Base-by-base conservation (phyloP, 1,284 basidiomycete genomes). In the Cryptococcus sp. region DNA sequence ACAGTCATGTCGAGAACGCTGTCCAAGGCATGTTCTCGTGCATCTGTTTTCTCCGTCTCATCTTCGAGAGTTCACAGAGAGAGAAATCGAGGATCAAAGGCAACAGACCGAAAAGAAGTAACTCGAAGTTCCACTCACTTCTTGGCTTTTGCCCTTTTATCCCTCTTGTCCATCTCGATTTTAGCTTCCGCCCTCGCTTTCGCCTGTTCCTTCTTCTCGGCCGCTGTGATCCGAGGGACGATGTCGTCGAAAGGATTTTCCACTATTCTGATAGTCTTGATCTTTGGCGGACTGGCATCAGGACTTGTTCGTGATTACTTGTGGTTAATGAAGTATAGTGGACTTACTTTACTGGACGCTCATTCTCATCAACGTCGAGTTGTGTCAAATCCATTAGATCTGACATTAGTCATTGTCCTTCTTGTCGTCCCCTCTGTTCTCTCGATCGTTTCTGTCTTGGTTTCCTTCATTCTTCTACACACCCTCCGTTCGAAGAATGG, bases 231-330 rank as follows among this genome's bases (percentile, higher is more conserved):
- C n/a, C 94, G 85, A 1, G 94, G 93, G 24, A 92, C 81, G 59
- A 98, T 94, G 67, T 98, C 92, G 45, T 85, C 82, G 68, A 96
- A 98, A 0, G 94, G 93, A 67, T 97, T 94, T 52, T 96, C 90
- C 14, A 92, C 68, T 50, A 97, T 88, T 16, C 85, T 82, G 36
- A 94, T 80, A 1, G 81, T 82, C 58, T 85, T 85, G 68, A 98
- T 89, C 67, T 88, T 92, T 0, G 92, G 91, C 0, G 94, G 91
- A 58, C 88, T 91, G 54, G 1, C 43, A 42, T 23, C 7, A 37
- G 28, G 37, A 32, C 24, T 48, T 14, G 40, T 56, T n/a, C 50
- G 11, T 40, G 32, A 45, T 18, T 37, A 54, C 52, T 46, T 45
- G 25, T 21, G 19, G 14, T 39, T 51, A 36, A 49, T 21, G 28